phyloP scores from a whole-genome alignment of 2,329 filamentous ascomycete genomes.

The Aspergillus japonicus region DNA sequence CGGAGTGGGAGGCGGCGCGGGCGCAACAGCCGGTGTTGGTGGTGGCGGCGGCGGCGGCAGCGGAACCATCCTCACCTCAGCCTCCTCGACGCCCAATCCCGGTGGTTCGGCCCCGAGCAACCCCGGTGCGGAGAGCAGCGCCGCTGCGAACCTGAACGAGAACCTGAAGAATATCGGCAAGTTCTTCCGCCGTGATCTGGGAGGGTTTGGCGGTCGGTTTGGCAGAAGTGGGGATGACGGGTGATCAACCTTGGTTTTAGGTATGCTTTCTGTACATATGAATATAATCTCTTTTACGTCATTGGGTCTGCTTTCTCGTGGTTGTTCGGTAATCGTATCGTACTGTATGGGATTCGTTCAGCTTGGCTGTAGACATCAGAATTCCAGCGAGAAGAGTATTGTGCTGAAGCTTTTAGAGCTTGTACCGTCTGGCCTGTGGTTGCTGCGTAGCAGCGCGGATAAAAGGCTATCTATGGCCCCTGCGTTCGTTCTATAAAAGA shows the following conservation, averaged over 20 bases:
- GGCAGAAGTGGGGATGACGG: conserved; percentile 47
- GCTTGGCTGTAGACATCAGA: no score
- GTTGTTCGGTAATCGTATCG: no score
- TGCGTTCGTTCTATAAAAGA: no score
- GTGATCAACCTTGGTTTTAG: background rate
- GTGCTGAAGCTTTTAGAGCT: no score
- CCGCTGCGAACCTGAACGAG: conserved; percentile 74
- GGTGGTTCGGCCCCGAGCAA: conserved; percentile 23
- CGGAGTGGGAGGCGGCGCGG: background rate
- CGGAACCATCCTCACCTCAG: conserved; percentile 26
- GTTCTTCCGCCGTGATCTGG: conserved; percentile 88
- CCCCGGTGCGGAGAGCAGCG: conserved; percentile 39
- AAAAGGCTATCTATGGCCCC: no score
- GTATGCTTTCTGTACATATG: background rate
- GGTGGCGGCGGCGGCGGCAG: conserved; percentile 28
- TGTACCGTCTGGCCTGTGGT: no score
- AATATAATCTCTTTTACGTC: background rate
- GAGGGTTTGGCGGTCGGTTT: conserved; percentile 70
- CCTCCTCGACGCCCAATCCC: conserved; percentile 26
- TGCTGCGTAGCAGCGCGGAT: no score
- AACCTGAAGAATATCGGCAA: conserved; percentile 95
- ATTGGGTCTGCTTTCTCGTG: background rate
- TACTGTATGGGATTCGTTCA: no score
- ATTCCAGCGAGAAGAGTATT: no score
- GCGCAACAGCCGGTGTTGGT: conserved; percentile 13